Evolutionary conservation across 1,284 basidiomycete species (phyloP), one percentile per base, ranked within the genome.

Genomic region (Ustilago hordei): DNA sequence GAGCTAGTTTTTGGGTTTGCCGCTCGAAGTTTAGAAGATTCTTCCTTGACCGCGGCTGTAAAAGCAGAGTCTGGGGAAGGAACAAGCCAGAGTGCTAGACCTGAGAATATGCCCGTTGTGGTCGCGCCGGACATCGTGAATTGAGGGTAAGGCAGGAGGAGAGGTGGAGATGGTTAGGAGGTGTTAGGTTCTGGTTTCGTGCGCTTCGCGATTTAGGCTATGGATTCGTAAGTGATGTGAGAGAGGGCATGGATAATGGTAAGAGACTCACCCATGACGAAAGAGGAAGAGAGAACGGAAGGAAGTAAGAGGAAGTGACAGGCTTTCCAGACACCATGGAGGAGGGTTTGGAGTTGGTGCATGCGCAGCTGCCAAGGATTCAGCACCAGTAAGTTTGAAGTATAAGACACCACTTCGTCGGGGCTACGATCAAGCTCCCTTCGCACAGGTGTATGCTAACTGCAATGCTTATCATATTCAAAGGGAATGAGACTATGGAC

Each of bases 81-180:
- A 0, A 76, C 66, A 13, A 76, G 60, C 74, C 74, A 76, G 19
- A 76, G 35, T 11, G 69, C 69, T 2, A 66, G 23, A 2, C 75
- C 75, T 77, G 69, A 64, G 58, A 69, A 74, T 0, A 64, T 52
- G 1, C 48, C 68, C 6, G n/a, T n/a, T 55, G 60, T 53, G 7
- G 41, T 36, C 2, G 57, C 19, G 17, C 7, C 43, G 45, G 43
- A 34, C 55, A 57, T 55, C 6, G 15, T 31, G 17, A 55, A 55
- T n/a, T 8, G 15, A 17, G 39, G 9, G 13, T 38, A 13, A 38
- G 34, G 32, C 39, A 39, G n/a, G 58, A 19, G 23, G 19, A 54
- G 9, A 36, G 9, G 53, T 5, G 17, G 9, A 9, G 39, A 43
- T 32, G 19, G 9, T 23, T 15, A 32, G 19, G 52, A 7, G 9